Conservation (phyloP, 176 grass and related monocot genomes). For the Aegilops tauschii region DNA sequence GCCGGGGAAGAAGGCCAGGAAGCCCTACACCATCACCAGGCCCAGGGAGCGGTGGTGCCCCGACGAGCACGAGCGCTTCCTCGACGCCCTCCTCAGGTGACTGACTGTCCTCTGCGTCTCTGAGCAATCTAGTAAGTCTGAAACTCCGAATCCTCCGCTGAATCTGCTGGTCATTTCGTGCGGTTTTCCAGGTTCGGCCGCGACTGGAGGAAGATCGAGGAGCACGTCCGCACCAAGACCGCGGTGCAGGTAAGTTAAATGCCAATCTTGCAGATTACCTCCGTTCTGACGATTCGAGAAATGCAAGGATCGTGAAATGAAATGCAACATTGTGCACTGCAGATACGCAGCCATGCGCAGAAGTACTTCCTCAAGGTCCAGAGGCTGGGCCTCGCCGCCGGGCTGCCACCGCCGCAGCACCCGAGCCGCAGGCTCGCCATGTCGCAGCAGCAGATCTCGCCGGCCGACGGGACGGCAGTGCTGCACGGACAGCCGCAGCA, state of each 20-base stretch:
- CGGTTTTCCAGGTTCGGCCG: slow-evolving; percentile 58
- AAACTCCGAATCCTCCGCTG: background rate
- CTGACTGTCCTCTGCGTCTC: background rate
- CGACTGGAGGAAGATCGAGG: slow-evolving; percentile 98
- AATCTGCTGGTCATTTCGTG: too few relatives aligned
- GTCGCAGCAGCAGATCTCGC: slow-evolving; percentile 23
- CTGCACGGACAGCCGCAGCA: slow-evolving; percentile 25
- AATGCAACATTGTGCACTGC: background rate
- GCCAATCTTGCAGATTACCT: background rate
- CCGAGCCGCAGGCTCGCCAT: slow-evolving; percentile 36
- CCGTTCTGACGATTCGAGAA: background rate
- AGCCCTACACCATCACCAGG: slow-evolving; percentile 87
- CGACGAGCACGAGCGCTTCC: slow-evolving; percentile 92
- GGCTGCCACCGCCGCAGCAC: slow-evolving; percentile 59
- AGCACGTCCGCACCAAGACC: slow-evolving; percentile 86
- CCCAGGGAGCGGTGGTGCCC: slow-evolving; percentile 59
- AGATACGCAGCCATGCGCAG: slow-evolving; percentile 96
- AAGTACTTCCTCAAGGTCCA: slow-evolving; percentile 96
- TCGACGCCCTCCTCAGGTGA: slow-evolving; percentile 67
- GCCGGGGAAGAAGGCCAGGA: slow-evolving; percentile 66
- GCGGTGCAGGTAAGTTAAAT: slow-evolving; percentile 52
- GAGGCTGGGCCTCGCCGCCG: slow-evolving; percentile 65
- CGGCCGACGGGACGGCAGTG: background rate
- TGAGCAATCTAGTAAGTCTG: background rate
- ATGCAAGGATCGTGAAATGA: background rate